Base-by-base conservation (phyloP, 768 basidiomycete species). In the Lyophyllum atratum region DNA sequence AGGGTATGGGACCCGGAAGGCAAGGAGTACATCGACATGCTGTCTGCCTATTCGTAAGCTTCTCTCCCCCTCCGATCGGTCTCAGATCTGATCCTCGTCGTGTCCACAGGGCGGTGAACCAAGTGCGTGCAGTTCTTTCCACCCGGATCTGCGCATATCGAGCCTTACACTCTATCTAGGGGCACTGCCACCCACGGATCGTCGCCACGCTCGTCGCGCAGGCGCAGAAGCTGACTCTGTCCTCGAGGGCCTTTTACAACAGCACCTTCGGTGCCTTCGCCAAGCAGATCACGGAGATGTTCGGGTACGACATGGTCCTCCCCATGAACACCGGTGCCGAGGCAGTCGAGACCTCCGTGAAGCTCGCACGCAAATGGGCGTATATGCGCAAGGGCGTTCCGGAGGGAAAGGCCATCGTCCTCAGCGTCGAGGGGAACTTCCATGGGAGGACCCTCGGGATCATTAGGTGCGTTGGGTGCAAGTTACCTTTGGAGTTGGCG, bases 251-350 rank as follows among this genome's bases (percentile, higher is more conserved):
- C 0, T 98, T 99, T 79, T 93, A 98, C 79, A 97, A 96, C 66
- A 87, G 87, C 46, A 81, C 89, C 60, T 92, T 99, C 63, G 95
- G 94, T 0, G 80, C 78, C n/a, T 99, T 95, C 71, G 93, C 95
- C 1, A 81, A 91, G 75, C 83, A 85, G 70, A 79, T 98, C 57
- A 93, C 90, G 1, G 76, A 84, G 56, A 83, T 91, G 74, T 94
- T 96, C 67, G 89, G 88, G 12, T 98, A 91, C 71, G 95, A 96
- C 60, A 95, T 94, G 87, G 93, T 97, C 1, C 79, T 98, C 9
- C 95, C 96, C 22, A 97, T 98, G 95, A 99, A 99, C 80, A 98
- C 96, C 0, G 96, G 96, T 45, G 95, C 95, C 0, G 97, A 99
- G 68, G 97, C 97, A 8, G 97, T 98, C 53, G 97, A 99, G 77